These are phyloP conservation scores for Lipomyces mesembrius DNA, from an alignment of 805 yeast genomes.

Conservation along the genomic window DNA sequence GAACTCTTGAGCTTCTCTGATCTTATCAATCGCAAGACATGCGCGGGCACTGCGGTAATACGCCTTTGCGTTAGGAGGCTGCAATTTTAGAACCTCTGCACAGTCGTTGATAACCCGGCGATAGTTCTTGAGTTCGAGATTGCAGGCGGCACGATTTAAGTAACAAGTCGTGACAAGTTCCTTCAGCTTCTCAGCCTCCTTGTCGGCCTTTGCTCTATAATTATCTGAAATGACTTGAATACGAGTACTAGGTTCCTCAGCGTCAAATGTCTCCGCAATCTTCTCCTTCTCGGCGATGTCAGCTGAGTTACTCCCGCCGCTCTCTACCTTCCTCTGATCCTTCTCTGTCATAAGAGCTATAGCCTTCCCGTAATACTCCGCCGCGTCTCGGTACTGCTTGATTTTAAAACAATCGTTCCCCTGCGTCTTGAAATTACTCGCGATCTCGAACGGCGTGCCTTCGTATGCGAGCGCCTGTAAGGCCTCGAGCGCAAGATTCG, in stretches of 20 bases:
- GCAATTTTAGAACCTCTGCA: constrained; percentile 64
- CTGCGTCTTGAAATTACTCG: constrained; percentile 84
- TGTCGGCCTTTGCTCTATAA: constrained; percentile 32
- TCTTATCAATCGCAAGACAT: constrained; percentile 65
- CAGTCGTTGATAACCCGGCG: constrained; percentile 88
- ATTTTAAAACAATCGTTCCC: constrained; percentile 85
- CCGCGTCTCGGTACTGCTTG: constrained; percentile 75
- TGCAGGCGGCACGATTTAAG: constrained; percentile 89
- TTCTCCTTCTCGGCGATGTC: constrained; percentile 19
- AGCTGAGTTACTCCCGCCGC: background rate
- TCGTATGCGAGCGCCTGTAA: constrained; percentile 89
- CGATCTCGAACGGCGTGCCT: constrained; percentile 92
- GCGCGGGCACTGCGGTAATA: constrained; percentile 85
- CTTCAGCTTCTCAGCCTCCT: constrained; percentile 45
- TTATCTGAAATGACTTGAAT: background rate
- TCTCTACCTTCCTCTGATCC: background rate
- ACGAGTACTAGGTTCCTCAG: constrained; percentile 3
- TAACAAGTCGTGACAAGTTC: constrained; percentile 65
- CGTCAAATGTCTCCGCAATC: constrained; percentile 26
- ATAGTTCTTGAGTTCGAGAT: constrained; percentile 80
- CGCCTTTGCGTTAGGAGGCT: constrained; percentile 80
- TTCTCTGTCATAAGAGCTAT: constrained; percentile 56
- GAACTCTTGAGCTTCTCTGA: constrained; percentile 73
- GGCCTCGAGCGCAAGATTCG: constrained; percentile 73
- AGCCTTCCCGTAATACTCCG: constrained; percentile 79